Conservation (phyloP, 345 rosid genomes). For the Psidium guajava region DNA sequence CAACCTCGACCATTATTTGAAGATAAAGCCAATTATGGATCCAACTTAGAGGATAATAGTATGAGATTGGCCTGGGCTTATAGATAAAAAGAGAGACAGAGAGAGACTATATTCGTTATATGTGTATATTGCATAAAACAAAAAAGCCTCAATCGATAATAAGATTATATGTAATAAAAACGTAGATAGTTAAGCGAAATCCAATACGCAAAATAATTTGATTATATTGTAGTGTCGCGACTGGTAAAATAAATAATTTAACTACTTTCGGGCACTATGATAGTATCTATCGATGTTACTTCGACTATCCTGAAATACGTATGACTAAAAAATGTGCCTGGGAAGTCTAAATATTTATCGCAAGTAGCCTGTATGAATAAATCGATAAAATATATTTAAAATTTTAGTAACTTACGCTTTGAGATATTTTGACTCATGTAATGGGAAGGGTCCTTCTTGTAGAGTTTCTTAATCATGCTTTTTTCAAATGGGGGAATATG, state of each 20-base stretch:
- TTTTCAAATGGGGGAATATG: not conserved
- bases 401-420: not conserved
- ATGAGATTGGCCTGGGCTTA: not conserved
- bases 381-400: not conserved
- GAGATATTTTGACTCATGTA: not conserved
- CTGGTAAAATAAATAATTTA: not conserved
- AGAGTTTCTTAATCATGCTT: not conserved
- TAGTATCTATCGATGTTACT: not conserved
- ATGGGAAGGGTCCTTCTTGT: not conserved
- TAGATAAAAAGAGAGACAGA: not conserved
- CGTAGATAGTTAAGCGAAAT: too few species aligned
- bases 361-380: not conserved
- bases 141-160: not conserved
- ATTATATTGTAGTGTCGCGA: too few species aligned
- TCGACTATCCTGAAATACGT: accelerated
- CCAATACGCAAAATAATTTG: too few species aligned
- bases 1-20: not conserved
- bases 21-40: not conserved
- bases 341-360: not conserved
- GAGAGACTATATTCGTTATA: not conserved
- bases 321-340: accelerated
- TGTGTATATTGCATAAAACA: not conserved
- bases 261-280: not conserved
- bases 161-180: too few species aligned
- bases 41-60: not conserved